Conservation (phyloP, 805 yeast genomes). For the Starmerella khaoyaiensis region DNA sequence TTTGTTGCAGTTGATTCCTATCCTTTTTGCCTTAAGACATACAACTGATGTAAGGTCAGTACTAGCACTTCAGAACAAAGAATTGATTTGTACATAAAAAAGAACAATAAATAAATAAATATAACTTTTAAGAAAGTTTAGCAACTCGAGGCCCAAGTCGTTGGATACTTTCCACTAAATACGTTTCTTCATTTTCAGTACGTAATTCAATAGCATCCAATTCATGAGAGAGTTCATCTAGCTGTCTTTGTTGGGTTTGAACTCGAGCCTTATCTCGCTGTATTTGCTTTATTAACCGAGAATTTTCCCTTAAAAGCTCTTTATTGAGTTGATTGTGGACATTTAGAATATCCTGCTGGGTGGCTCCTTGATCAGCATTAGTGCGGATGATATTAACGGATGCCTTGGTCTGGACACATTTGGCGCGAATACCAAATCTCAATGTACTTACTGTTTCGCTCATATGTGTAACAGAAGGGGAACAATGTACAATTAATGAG, state of each 20-base stretch:
- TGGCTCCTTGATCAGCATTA: neutral
- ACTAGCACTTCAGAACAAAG: conserved; percentile 46
- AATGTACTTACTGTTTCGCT: conserved; percentile 58
- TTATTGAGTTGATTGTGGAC: conserved; percentile 3
- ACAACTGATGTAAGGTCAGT: conserved; percentile 76
- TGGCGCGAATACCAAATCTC: conserved; percentile 64
- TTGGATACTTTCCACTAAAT: neutral
- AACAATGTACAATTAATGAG: conserved; percentile 57
- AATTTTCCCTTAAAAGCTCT: conserved; percentile 6
- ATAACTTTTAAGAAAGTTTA: neutral
- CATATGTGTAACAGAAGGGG: conserved; percentile 45
- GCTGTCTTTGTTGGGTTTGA: neutral
- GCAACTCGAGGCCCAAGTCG: neutral
- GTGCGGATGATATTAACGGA: conserved; percentile 34
- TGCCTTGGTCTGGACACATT: conserved; percentile 50
- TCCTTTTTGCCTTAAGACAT: conserved; percentile 59
- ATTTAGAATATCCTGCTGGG: too few relatives aligned
- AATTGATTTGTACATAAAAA: neutral
- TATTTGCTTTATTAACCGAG: conserved; percentile 5
- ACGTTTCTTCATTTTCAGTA: neutral
- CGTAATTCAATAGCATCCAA: conserved; percentile 1
- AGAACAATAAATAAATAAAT: too few relatives aligned
- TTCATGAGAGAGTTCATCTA: neutral
- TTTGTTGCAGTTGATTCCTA: conserved; percentile 65
- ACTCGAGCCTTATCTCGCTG: conserved; percentile 1